Percentiles rank a stretch among this genome's conserved stretches.
Conservation (phyloP, 352 stramenopile genomes). For the Aphanomyces euteiches region DNA sequence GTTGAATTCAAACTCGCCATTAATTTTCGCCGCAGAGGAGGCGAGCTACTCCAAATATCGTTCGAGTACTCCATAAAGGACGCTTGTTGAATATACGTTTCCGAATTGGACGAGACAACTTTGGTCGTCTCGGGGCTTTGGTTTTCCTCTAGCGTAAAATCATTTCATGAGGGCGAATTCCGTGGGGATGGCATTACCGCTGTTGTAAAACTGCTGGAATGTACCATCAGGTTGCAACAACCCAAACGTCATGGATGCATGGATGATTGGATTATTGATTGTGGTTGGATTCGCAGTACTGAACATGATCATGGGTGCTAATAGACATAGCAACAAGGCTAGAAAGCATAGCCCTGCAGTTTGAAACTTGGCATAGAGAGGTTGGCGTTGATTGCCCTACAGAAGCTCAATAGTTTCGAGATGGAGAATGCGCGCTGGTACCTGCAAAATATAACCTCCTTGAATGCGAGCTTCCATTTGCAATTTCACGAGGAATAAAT, state of each 20-base stretch:
- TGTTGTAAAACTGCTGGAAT: slow-evolving; percentile 69
- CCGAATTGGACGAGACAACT: background rate
- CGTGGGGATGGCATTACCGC: slow-evolving; percentile 37
- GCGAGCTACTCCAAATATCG: slow-evolving; percentile 69
- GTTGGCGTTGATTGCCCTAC: slow-evolving; percentile 68
- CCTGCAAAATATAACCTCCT: slow-evolving; percentile 62
- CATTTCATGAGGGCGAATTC: background rate
- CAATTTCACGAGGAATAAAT: slow-evolving; percentile 74
- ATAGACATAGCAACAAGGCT: slow-evolving; percentile 67
- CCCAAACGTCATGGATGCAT: slow-evolving; percentile 61
- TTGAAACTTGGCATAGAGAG: slow-evolving; percentile 56
- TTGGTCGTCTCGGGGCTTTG: slow-evolving; percentile 58
- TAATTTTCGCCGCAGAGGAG: slow-evolving; percentile 64
- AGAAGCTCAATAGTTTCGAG: background rate
- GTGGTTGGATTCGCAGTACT: slow-evolving; percentile 85
- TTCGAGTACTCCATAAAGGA: slow-evolving; percentile 74
- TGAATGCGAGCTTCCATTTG: slow-evolving; percentile 68
- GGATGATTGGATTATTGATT: slow-evolving; percentile 57
- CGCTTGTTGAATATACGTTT: slow-evolving; percentile 53
- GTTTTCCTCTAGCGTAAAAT: slow-evolving; percentile 40
- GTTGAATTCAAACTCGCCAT: slow-evolving; percentile 68
- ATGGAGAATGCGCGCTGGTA: background rate
- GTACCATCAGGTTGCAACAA: slow-evolving; percentile 71
- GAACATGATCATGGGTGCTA: slow-evolving; percentile 75
- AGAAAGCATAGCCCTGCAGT: slow-evolving; percentile 75